These are phyloP conservation scores for Globisporangium yorkense DNA, from an alignment of 352 stramenopile species.

Conservation along the genomic window DNA sequence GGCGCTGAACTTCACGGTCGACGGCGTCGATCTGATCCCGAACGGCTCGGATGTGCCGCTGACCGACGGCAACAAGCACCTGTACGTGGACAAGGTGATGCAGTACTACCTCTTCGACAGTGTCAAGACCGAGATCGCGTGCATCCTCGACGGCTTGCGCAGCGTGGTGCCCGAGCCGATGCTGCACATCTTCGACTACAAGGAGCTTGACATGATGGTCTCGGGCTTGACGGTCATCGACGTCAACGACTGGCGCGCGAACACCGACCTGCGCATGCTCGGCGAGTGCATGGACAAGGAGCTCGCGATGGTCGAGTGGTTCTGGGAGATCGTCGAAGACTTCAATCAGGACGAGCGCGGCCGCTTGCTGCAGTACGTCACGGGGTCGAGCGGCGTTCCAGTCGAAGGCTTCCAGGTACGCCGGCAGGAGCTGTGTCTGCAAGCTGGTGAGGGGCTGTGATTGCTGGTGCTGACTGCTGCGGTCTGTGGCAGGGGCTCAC, in stretches of 20 bases:
- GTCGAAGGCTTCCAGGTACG: slow-evolving; percentile 72
- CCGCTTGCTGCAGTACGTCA: slow-evolving; percentile 80
- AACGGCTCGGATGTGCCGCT: slow-evolving; percentile 58
- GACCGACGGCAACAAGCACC: slow-evolving; percentile 93
- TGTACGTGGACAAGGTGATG: slow-evolving; percentile 90
- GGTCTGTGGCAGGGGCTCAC: slow-evolving; percentile 28
- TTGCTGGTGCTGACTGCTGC: neutral
- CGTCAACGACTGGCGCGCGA: slow-evolving; percentile 76
- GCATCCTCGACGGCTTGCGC: slow-evolving; percentile 84
- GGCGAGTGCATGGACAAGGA: slow-evolving; percentile 26
- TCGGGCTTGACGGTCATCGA: slow-evolving; percentile 78
- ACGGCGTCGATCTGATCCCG: slow-evolving; percentile 56
- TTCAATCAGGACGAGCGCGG: slow-evolving; percentile 57
- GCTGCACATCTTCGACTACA: slow-evolving; percentile 97
- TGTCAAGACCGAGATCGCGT: slow-evolving; percentile 85
- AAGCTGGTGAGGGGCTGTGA: neutral
- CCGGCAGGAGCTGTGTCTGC: neutral
- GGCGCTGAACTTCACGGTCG: slow-evolving; percentile 58
- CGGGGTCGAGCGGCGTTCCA: slow-evolving; percentile 71
- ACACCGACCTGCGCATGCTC: slow-evolving; percentile 54
- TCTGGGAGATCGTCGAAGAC: slow-evolving; percentile 68
- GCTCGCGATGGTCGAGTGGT: slow-evolving; percentile 57
- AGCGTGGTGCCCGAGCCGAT: slow-evolving; percentile 94
- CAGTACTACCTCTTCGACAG: slow-evolving; percentile 95
- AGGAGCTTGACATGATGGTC: slow-evolving; percentile 91